Base-by-base conservation (phyloP, 2,329 filamentous ascomycete species). In the Sporothrix luriei region DNA sequence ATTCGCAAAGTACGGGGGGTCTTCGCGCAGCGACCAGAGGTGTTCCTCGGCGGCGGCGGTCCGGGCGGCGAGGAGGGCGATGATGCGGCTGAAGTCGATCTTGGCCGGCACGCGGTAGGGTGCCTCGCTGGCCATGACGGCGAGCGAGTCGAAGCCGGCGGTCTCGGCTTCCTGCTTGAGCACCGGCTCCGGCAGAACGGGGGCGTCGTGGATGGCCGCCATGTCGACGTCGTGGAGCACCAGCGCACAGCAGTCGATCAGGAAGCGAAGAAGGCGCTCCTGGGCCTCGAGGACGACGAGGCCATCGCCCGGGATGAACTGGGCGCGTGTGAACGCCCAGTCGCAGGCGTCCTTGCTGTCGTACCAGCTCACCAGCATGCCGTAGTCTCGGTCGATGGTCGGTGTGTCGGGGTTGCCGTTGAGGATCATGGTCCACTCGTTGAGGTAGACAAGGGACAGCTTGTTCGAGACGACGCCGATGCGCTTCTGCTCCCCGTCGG, bases 1-100 rank as follows among this genome's bases (percentile, higher is more conserved):
- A 1, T 84, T 78, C 4, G 79, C 76, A 72, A 88, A 89, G 76
- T 88, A 88, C 0, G 77, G 77, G 0, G 87, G 86, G 74, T 90
- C 87, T 73, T 90, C 87, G 9, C 86, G 80, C 2, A 90, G 76
- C 0, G 80, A 74, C 81, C 82, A 85, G 0, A 88, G 55, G 72
- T 88, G 84, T 75, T 89, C 86, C 68, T 86, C 81, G 0, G 81
- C 80, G 3, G 79, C 79, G 0, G 78, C 74, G 0, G 73, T 73
- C 71, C 78, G 81, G 0, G 83, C 83, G 2, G 74, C 75, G 2
- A 66, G 33, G 19, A 66, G 33, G 16, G 52, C 29, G 2, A 57
- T n/a, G 10, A 57, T 38, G 24, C 29, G 52, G 3, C 14, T 19
- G 19, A 38, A 29, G 24, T 57, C 52, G 3, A 38, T 38, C 1